A percentile compares a stretch with the other conserved stretches of the same genome.
These are phyloP conservation scores for Euphorbia schlechtendalii DNA, from an alignment of 441 rosid species.

Conservation along the genomic window DNA sequence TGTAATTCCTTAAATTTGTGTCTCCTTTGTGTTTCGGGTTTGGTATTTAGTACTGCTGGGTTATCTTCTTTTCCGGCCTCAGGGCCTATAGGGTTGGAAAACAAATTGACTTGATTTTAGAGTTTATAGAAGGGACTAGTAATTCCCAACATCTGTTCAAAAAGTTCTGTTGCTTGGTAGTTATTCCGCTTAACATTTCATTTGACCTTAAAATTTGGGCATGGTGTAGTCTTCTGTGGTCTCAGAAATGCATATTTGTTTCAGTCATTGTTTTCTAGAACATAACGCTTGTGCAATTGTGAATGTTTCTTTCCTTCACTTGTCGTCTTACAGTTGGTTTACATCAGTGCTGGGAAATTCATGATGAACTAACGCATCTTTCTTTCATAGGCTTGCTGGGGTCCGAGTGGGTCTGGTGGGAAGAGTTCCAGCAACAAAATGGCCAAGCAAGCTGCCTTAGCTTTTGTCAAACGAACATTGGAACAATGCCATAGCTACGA, in stretches of 20 bases:
- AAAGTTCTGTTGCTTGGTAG: constrained; percentile 3
- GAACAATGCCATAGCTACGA: constrained; percentile 66
- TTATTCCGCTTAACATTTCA: background rate
- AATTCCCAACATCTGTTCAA: background rate
- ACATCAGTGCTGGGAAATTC: background rate
- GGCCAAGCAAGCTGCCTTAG: constrained; percentile 81
- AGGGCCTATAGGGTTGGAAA: background rate
- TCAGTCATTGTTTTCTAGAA: too few relatives aligned
- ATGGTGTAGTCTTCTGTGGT: background rate
- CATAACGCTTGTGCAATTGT: too few relatives aligned
- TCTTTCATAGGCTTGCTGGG: constrained; percentile 53
- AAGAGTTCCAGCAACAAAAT: constrained; percentile 73
- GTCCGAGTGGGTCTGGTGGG: constrained; percentile 55
- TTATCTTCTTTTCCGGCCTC: background rate
- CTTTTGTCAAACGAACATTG: constrained; percentile 70
- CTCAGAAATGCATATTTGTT: background rate
- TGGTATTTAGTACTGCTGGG: too few relatives aligned
- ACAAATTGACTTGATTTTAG: constrained; percentile 2
- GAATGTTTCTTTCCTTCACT: constrained; percentile 10
- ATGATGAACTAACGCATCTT: constrained; percentile 16
- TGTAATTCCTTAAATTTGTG: too few relatives aligned
- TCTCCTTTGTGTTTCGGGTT: too few relatives aligned
- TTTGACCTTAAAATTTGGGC: background rate
- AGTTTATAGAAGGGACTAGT: constrained; percentile 4
- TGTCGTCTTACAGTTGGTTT: constrained; percentile 8